phyloP scores from a whole-genome alignment of 257 asterid genomes.

The Nicotiana tabacum region DNA sequence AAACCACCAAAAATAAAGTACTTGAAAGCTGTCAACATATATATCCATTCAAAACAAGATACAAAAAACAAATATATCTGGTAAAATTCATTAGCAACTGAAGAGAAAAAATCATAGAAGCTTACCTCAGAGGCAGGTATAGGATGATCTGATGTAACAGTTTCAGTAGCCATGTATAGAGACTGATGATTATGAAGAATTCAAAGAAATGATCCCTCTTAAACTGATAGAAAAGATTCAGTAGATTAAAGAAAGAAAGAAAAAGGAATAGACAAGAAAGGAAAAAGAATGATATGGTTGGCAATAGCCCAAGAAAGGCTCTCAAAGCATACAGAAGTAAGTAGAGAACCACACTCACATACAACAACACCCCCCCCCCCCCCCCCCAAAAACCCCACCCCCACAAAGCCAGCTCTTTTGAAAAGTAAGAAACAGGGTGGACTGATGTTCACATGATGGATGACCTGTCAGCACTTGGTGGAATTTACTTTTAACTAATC shows the following conservation, averaged over 20 bases:
- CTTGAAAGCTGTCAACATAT: background rate
- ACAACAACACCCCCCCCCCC: background rate
- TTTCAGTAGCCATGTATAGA: constrained; percentile 57
- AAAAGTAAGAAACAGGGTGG: constrained; percentile 8
- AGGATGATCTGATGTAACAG: constrained; percentile 54
- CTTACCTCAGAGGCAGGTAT: constrained; percentile 38
- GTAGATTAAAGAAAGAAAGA: background rate
- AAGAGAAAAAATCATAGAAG: background rate
- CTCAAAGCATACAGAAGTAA: constrained; percentile 35
- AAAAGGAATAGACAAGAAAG: background rate
- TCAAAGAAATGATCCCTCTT: background rate
- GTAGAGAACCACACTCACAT: constrained; percentile 29
- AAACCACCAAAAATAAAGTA: background rate
- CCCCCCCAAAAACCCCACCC: background rate
- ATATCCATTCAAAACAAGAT: background rate
- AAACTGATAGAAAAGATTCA: background rate
- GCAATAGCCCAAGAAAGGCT: constrained; percentile 42
- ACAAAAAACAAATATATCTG: background rate
- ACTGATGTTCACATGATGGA: constrained; percentile 52
- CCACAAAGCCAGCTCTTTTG: background rate
- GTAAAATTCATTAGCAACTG: background rate
- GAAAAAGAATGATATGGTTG: constrained; percentile 58
- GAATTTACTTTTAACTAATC: constrained; percentile 25
- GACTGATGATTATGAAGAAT: background rate
- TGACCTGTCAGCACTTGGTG: constrained; percentile 63